These are phyloP conservation scores for Ceraceosorus bombacis DNA, from an alignment of 1,284 basidiomycete genomes.

Conservation along the genomic window DNA sequence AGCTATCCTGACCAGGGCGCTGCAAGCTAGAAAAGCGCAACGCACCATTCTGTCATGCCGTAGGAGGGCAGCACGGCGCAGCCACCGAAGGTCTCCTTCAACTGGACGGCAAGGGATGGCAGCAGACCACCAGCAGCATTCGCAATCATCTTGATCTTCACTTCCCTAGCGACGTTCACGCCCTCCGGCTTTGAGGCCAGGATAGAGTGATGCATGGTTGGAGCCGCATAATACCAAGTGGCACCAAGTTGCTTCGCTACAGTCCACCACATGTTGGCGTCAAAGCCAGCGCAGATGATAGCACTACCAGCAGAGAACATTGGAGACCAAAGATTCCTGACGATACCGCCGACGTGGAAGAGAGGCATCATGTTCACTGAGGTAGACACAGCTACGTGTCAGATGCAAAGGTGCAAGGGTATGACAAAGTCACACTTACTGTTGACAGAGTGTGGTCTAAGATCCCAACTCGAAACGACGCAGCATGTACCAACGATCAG, in stretches of 20 bases:
- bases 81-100: slow-evolving; percentile 43
- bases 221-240: slow-evolving; percentile 48
- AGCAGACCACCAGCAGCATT: slow-evolving; percentile 48
- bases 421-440: slow-evolving; percentile 18
- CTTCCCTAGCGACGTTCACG: slow-evolving; percentile 31
- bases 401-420: not conserved
- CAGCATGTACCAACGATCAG: slow-evolving; percentile 46
- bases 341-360: slow-evolving; percentile 48
- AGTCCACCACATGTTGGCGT: slow-evolving; percentile 46
- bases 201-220: slow-evolving; percentile 49
- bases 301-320: slow-evolving; percentile 45
- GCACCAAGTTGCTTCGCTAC: slow-evolving; percentile 44
- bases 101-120: slow-evolving; percentile 44
- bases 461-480: slow-evolving; percentile 45
- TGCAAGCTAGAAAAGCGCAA: not conserved
- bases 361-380: slow-evolving; percentile 49
- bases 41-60: slow-evolving; percentile 45
- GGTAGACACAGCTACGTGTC: not conserved
- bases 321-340: slow-evolving; percentile 46
- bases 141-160: slow-evolving; percentile 46
- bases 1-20: too few species aligned
- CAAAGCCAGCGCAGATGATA: slow-evolving; percentile 48
- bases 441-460: slow-evolving; percentile 43
- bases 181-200: slow-evolving; percentile 42
- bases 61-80: slow-evolving; percentile 47